Base-by-base conservation (phyloP, 2,329 filamentous ascomycete genomes). In the Trichoderma atroviride region DNA sequence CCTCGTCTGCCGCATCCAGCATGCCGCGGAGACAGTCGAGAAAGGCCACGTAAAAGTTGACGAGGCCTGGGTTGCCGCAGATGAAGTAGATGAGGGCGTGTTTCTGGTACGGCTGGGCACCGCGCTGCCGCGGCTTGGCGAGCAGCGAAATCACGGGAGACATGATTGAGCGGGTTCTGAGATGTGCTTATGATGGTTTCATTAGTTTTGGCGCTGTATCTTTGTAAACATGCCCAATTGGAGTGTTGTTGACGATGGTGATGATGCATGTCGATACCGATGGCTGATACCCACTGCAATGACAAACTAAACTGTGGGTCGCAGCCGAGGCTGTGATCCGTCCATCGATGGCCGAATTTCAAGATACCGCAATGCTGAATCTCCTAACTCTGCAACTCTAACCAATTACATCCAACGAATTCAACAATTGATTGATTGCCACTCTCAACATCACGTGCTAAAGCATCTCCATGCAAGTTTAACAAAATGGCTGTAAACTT, bases 11-110 rank as follows among this genome's bases (percentile, higher is more conserved):
- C 29, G 78, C 78, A 27, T 67, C 81, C 14, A 93, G 80, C 14
- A 88, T 79, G 0, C 79, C 76, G 57, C 88, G 83, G 2, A 94
- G 80, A 16, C 84, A 81, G 0, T 81, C 81, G 13, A 94, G 82
- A 78, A 93, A 95, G 47, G 86, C 83, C 69, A 80, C 81, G 79
- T 95, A 95, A 83, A 92, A 95, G 68, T 85, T 87, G 62, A 94
- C 86, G 22, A 93, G 83, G 5, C 92, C 92, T 5, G 92, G 92
- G 73, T 95, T 95, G 24, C 92, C 92, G 33, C 90, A 87, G 52
- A 95, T 84, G 78, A 92, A 91, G 81, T 89, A 93, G 73, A 94
- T 81, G 61, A 94, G 85, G 70, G 79, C 81, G 70, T 75, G 80
- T 16, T 71, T 71, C 22, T 70, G 68, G 58, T 73, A 68, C 10